phyloP scores from a whole-genome alignment of 1,284 basidiomycete genomes.

The Fereydounia khargensis region DNA sequence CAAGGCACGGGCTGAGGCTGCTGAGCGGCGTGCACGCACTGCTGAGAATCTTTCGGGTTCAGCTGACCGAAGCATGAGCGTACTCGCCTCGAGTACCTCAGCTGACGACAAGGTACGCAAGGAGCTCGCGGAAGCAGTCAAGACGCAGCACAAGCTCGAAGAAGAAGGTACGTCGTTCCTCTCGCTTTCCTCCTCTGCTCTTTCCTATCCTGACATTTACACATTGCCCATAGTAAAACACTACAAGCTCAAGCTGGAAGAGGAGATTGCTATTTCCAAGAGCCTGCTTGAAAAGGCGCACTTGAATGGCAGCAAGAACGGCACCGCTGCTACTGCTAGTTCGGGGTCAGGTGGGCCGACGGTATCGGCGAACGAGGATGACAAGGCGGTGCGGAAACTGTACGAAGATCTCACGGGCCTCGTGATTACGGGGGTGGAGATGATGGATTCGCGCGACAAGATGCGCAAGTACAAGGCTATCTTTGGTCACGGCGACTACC shows the following conservation, averaged over 20 bases:
- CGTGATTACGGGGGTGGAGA: slow-evolving; percentile 38
- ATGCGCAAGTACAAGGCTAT: slow-evolving; percentile 36
- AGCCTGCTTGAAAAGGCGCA: slow-evolving; percentile 6
- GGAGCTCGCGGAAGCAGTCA: slow-evolving; percentile 14
- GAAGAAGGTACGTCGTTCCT: slow-evolving; percentile 9
- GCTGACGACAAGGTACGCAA: slow-evolving; percentile 16
- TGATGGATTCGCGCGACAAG: slow-evolving; percentile 5
- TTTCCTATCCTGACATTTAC: neutral
- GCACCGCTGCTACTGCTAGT: too few relatives aligned
- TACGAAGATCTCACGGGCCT: slow-evolving; percentile 56
- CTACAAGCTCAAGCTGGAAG: slow-evolving; percentile 32
- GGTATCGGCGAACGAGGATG: slow-evolving; percentile 26
- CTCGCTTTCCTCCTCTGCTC: neutral
- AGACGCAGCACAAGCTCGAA: slow-evolving; percentile 12
- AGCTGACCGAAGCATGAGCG: slow-evolving; percentile 21
- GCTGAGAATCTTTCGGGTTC: slow-evolving; percentile 2
- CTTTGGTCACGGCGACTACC: slow-evolving; percentile 46
- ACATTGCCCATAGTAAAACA: slow-evolving; percentile 1
- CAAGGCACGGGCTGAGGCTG: slow-evolving; percentile 32
- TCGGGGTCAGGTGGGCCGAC: too few relatives aligned
- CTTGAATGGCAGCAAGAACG: neutral
- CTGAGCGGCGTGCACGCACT: slow-evolving; percentile 20
- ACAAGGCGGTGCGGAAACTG: slow-evolving; percentile 45
- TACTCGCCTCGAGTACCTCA: slow-evolving; percentile 19
- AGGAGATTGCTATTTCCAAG: slow-evolving; percentile 29